Conservation (phyloP, 495 filamentous ascomycete genomes). For the Penicillium pancosmium region DNA sequence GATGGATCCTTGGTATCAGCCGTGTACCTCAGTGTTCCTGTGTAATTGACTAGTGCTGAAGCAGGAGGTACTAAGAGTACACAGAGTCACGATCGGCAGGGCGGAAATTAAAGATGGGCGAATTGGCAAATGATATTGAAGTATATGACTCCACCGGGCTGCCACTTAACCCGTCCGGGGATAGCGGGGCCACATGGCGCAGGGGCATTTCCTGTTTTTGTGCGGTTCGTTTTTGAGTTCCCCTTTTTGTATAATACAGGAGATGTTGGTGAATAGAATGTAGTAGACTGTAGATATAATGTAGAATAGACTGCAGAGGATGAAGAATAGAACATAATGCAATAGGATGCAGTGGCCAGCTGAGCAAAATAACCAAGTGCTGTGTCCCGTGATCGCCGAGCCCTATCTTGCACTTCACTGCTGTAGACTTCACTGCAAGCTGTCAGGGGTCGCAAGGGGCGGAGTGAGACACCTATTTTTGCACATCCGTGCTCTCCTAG, state of each 20-base stretch:
- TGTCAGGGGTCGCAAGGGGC: conserved; percentile 7
- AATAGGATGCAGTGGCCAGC: too few species aligned
- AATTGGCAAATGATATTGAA: conserved; percentile 2
- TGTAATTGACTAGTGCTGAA: background rate
- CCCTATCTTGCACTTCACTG: background rate
- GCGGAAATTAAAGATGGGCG: conserved; percentile 24
- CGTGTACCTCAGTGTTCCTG: background rate
- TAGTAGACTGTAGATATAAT: too few species aligned
- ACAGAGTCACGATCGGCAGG: conserved; percentile 27
- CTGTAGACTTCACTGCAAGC: background rate
- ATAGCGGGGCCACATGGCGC: conserved; percentile 27
- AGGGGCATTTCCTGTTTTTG: conserved; percentile 21
- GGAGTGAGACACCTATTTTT: conserved; percentile 5
- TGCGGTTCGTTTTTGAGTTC: conserved; percentile 1
- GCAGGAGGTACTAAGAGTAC: background rate
- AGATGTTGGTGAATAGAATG: too few species aligned
- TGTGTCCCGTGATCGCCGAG: too few species aligned
- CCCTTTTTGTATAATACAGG: background rate
- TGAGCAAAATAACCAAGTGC: too few species aligned
- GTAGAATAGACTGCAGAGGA: too few species aligned
- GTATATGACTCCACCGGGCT: background rate
- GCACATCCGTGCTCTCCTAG: background rate
- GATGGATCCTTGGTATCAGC: background rate
- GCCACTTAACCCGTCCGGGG: conserved; percentile 16
- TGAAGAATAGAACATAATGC: too few species aligned